Conservation (phyloP, 192 early-diverging fungal species). For the Glomus cerebriforme region DNA sequence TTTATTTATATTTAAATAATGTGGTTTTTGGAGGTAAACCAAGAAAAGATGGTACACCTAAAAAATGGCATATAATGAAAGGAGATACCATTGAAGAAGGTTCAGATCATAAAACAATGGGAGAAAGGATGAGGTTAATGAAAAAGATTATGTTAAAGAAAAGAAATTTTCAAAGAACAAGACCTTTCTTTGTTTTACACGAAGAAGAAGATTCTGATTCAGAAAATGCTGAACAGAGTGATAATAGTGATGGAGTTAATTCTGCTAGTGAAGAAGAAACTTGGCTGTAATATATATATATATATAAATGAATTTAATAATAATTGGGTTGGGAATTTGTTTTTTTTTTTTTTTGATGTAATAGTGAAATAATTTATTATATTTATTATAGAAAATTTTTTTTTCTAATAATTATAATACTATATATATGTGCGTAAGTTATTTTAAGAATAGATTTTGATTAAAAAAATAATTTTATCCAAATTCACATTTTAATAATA, state of each 20-base stretch:
- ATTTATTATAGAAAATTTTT: too few species aligned
- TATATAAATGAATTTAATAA: too few species aligned
- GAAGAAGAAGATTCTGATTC: neutral
- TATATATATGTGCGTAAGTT: too few species aligned
- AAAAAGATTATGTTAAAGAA: neutral
- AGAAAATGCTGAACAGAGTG: neutral
- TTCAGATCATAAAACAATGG: neutral
- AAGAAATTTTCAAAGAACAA: neutral
- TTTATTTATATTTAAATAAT: conserved; percentile 61
- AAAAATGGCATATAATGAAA: neutral
- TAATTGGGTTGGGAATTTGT: too few species aligned
- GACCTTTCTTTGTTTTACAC: neutral
- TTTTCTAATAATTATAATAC: too few species aligned
- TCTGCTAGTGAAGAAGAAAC: neutral
- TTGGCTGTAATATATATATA: neutral
- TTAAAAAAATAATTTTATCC: too few species aligned
- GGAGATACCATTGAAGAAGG: neutral
- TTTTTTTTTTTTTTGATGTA: too few species aligned
- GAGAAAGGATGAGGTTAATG: neutral
- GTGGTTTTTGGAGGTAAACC: conserved; percentile 38
- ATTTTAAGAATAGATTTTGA: too few species aligned
- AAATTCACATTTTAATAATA: too few species aligned
- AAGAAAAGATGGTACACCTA: neutral
- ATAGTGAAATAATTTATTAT: too few species aligned
- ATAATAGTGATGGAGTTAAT: conserved; percentile 4